Evolutionary conservation across 1,139 yeast genomes (phyloP).

Genomic region (Diutina catenulata): DNA sequence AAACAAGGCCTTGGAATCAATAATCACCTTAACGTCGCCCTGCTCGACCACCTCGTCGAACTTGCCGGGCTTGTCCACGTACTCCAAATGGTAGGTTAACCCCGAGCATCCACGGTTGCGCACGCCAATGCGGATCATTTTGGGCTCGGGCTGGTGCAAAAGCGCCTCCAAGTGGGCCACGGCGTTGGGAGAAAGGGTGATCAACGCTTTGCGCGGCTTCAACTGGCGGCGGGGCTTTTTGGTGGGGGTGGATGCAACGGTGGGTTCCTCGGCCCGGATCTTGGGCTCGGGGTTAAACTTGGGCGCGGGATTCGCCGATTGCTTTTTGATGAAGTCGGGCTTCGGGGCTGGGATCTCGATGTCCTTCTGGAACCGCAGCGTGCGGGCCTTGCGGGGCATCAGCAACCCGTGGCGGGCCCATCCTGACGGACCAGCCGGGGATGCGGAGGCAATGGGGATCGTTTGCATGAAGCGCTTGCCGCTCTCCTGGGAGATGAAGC

Average conservation of each 20-base stretch:
- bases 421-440: conserved; percentile 9
- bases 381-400: conserved; percentile 7
- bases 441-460: conserved; percentile 17
- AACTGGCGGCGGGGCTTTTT: conserved; percentile 54
- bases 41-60: conserved; percentile 89
- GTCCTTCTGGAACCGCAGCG: conserved; percentile 13
- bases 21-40: conserved; percentile 85
- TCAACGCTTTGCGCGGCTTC: conserved; percentile 81
- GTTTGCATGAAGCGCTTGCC: conserved; percentile 31
- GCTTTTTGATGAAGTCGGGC: not conserved
- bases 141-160: conserved; percentile 72
- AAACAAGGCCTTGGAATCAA: conserved; percentile 91
- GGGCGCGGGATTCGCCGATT: not conserved
- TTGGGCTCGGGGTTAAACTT: not conserved
- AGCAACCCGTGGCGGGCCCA: conserved; percentile 18
- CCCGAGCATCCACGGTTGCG: conserved; percentile 96
- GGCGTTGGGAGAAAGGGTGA: conserved; percentile 67
- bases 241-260: conserved; percentile 7
- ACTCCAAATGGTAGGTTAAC: conserved; percentile 79
- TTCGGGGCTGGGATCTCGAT: conserved; percentile 16
- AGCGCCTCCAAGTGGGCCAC: conserved; percentile 55
- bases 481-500: conserved; percentile 9
- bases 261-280: not conserved
- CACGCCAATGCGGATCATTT: conserved; percentile 87
- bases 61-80: conserved; percentile 80